These are phyloP conservation scores for Eudorina sp. DNA, from an alignment of 139 green algal species.

Conservation along the genomic window DNA sequence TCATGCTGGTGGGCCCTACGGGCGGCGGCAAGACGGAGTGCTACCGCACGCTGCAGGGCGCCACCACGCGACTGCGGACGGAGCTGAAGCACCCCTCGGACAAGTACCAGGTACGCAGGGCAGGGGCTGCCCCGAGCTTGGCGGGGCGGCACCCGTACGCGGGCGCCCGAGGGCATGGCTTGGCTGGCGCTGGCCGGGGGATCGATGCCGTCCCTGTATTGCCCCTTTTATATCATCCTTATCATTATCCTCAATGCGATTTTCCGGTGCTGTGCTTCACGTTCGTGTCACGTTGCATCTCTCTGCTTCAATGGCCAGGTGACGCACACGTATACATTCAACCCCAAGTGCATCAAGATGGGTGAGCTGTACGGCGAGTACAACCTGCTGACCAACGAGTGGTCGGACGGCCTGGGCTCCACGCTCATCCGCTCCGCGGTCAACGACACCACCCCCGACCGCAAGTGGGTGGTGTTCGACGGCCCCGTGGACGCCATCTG, in stretches of 20 bases:
- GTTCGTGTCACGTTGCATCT: too few species aligned
- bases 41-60: slow-evolving; percentile 79
- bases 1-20: slow-evolving; percentile 88
- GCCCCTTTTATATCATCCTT: too few species aligned
- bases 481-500: slow-evolving; percentile 88
- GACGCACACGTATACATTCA: slow-evolving; percentile 67
- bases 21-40: slow-evolving; percentile 83
- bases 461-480: slow-evolving; percentile 88
- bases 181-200: too few species aligned
- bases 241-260: too few species aligned
- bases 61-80: slow-evolving; percentile 73
- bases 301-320: too few species aligned
- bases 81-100: slow-evolving; percentile 61
- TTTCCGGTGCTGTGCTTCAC: too few species aligned
- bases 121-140: too few species aligned
- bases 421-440: slow-evolving; percentile 84
- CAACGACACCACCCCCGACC: slow-evolving; percentile 75
- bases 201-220: too few species aligned
- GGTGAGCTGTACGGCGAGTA: slow-evolving; percentile 93
- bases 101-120: slow-evolving; percentile 71
- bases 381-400: slow-evolving; percentile 89
- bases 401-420: slow-evolving; percentile 84
- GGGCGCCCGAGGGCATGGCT: too few species aligned
- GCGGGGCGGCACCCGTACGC: too few species aligned
- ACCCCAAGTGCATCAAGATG: slow-evolving; percentile 94